These are phyloP conservation scores for Exserohilum turcica DNA, from an alignment of 2,329 filamentous ascomycete genomes.

Conservation along the genomic window DNA sequence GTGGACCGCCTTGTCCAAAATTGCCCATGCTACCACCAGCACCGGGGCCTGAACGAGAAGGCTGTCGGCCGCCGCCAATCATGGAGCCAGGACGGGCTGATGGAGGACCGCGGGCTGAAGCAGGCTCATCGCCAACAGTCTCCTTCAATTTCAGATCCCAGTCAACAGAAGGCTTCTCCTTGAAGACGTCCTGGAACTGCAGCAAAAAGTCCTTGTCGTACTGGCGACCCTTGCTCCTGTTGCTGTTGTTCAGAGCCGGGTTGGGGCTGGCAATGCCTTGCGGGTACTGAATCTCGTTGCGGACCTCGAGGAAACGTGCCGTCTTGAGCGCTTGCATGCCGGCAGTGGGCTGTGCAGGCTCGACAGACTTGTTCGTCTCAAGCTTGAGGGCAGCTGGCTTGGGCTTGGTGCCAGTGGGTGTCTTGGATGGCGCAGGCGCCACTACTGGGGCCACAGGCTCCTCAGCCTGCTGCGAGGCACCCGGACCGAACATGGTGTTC, in stretches of 20 bases:
- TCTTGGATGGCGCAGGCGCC: constrained; percentile 33
- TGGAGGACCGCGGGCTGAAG: constrained; percentile 65
- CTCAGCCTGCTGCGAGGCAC: constrained; percentile 48
- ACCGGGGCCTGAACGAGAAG: constrained; percentile 49
- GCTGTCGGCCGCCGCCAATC: constrained; percentile 56
- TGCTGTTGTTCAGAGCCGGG: constrained; percentile 83
- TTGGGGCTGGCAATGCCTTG: constrained; percentile 78
- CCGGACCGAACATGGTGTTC: constrained; percentile 54
- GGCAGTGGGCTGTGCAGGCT: constrained; percentile 90
- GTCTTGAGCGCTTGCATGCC: constrained; percentile 93
- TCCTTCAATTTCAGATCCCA: constrained; percentile 90
- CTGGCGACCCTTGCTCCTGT: constrained; percentile 83
- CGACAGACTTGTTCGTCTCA: constrained; percentile 81
- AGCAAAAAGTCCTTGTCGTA: constrained; percentile 95
- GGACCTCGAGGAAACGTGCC: constrained; percentile 81
- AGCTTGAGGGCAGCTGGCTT: constrained; percentile 92
- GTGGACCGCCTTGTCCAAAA: constrained; percentile 59
- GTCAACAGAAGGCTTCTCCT: constrained; percentile 92
- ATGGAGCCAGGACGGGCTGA: constrained; percentile 62
- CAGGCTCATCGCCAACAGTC: constrained; percentile 77
- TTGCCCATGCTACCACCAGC: constrained; percentile 66
- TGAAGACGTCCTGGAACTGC: constrained; percentile 95
- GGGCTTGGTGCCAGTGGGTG: constrained; percentile 64
- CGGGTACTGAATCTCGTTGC: constrained; percentile 80
- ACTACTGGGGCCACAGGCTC: constrained; percentile 50